Evolutionary conservation across 805 yeast species (phyloP).

Genomic region (Starmerella asiatica): DNA sequence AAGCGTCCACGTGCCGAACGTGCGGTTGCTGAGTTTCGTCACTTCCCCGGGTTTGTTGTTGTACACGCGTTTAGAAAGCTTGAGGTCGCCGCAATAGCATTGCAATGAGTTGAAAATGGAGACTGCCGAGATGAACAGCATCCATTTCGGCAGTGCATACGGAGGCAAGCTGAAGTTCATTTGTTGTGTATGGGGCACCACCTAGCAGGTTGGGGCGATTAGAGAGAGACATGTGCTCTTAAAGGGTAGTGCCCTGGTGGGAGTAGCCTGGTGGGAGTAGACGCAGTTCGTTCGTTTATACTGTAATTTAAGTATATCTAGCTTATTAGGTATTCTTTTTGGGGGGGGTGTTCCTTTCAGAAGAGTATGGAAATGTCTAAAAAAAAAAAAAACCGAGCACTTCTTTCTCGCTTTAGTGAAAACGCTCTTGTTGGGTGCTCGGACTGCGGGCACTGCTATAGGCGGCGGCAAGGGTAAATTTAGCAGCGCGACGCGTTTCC

Average conservation of each 20-base stretch:
- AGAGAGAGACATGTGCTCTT: no score
- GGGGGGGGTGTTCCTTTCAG: no score
- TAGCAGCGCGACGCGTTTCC: background rate
- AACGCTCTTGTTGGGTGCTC: background rate
- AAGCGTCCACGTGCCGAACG: conserved; percentile 97
- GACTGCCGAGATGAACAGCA: conserved; percentile 71
- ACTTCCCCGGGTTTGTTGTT: conserved; percentile 48
- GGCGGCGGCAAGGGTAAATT: background rate
- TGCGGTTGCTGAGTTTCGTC: conserved; percentile 64
- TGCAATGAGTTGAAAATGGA: conserved; percentile 83
- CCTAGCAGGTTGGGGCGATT: no score
- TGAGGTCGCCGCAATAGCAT: conserved; percentile 62
- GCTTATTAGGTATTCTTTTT: no score
- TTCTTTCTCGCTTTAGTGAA: no score
- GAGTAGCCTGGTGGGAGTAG: no score
- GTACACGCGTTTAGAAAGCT: conserved; percentile 70
- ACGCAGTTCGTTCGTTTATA: no score
- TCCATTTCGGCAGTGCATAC: conserved; percentile 64
- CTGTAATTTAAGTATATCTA: no score
- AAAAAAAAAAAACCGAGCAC: no score
- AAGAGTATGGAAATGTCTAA: no score
- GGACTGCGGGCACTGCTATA: background rate
- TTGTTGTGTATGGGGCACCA: background rate
- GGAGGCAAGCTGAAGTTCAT: conserved; percentile 9
- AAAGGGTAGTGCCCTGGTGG: no score